phyloP scores from a whole-genome alignment of 768 basidiomycete species.

The Strobilomyces confusus region DNA sequence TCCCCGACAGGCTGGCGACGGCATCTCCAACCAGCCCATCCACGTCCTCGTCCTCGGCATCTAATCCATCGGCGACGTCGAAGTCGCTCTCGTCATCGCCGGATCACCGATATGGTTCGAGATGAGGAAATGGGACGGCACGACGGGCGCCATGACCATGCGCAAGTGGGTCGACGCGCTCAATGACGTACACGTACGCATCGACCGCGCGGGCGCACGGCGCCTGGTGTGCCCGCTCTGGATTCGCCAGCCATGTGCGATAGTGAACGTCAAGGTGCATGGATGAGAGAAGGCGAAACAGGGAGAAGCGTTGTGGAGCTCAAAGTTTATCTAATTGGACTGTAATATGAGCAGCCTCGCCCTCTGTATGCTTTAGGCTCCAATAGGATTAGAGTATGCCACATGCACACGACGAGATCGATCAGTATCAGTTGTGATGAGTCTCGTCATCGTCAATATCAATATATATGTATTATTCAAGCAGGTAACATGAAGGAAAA shows the following conservation, averaged over 20 bases:
- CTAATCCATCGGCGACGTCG: conserved; percentile 43
- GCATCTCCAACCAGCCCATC: conserved; percentile 45
- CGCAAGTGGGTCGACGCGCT: conserved; percentile 50
- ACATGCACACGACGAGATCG: conserved; percentile 6
- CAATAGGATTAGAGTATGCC: conserved; percentile 3
- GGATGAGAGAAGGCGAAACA: conserved; percentile 49
- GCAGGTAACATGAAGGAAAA: not conserved
- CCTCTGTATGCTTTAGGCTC: not conserved
- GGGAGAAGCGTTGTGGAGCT: conserved; percentile 50
- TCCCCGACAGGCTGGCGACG: conserved; percentile 49
- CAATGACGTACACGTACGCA: conserved; percentile 39
- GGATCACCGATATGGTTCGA: conserved; percentile 57
- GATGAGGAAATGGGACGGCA: conserved; percentile 53
- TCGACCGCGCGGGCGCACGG: conserved; percentile 7
- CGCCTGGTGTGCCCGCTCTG: too few species aligned
- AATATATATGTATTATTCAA: not conserved
- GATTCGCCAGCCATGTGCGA: not conserved
- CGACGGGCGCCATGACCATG: conserved; percentile 55
- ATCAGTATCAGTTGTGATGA: conserved; percentile 4
- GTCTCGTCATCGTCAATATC: not conserved
- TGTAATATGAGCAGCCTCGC: not conserved
- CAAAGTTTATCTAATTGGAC: conserved; percentile 41
- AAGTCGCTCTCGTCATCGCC: conserved; percentile 46
- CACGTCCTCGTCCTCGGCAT: conserved; percentile 44
- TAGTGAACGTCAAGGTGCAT: conserved; percentile 47